Evolutionary conservation across 495 filamentous ascomycete genomes (phyloP).

Genomic region (Lophiostoma macrostomum): DNA sequence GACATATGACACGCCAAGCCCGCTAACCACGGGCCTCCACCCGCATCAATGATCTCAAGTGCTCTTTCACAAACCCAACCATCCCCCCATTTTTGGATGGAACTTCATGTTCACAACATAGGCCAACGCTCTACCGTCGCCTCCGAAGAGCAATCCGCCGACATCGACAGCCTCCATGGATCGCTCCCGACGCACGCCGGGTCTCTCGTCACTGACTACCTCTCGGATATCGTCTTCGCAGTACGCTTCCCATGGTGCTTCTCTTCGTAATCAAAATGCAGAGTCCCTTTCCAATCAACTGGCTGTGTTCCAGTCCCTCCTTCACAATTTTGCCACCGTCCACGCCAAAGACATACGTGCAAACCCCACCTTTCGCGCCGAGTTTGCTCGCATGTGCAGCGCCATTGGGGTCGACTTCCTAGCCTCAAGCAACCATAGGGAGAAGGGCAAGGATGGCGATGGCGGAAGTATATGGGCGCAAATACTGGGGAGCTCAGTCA

Average conservation of each 20-base stretch:
- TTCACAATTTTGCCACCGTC: constrained; percentile 90
- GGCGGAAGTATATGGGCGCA: constrained; percentile 80
- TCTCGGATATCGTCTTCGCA: constrained; percentile 73
- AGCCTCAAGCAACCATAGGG: constrained; percentile 58
- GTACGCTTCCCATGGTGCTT: constrained; percentile 83
- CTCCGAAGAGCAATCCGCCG: not conserved
- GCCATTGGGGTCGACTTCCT: constrained; percentile 95
- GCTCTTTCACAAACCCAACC: no score
- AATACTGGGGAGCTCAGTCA: constrained; percentile 82
- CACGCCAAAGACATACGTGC: constrained; percentile 94
- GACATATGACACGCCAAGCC: no score
- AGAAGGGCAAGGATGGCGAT: constrained; percentile 41
- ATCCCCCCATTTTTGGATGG: no score
- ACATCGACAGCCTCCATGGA: constrained; percentile 28
- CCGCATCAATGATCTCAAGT: no score
- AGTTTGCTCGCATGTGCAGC: constrained; percentile 97
- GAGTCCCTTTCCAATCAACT: constrained; percentile 86
- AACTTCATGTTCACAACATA: no score
- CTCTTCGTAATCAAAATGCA: constrained; percentile 75
- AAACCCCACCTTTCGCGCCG: constrained; percentile 88
- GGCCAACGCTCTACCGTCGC: not conserved
- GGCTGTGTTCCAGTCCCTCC: constrained; percentile 87
- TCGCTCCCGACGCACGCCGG: constrained; percentile 59
- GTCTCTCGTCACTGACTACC: constrained; percentile 87
- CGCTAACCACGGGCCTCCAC: no score